Base-by-base conservation (phyloP, 2,329 filamentous ascomycete species). In the Clarireedia sp. region DNA sequence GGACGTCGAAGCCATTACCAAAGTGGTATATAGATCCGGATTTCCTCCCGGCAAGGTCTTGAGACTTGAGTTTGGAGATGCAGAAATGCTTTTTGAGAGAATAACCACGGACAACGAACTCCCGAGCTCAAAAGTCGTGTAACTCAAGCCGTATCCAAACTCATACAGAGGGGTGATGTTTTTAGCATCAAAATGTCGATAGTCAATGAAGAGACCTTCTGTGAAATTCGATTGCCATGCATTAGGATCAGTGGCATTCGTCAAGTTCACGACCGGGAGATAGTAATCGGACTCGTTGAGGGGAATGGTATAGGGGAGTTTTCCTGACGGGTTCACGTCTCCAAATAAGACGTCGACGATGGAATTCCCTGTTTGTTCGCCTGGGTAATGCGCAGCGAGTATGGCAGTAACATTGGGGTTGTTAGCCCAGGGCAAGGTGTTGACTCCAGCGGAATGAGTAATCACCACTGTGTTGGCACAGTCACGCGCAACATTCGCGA, bases 341-440 rank as follows among this genome's bases (percentile, higher is more conserved):
- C 90, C 89, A 70, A 90, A 95, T 8, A 95, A 81, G 12, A 95
- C 79, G 62, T 94, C 88, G 14, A 79, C 78, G 50, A 95, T 79
- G 0, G 86, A 77, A 66, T 90, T 87, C 45, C 90, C 90, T 12
- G 83, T 86, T 69, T 95, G 86, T 67, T 95, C 84, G 8, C 90
- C 90, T 0, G 89, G 88, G 16, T 89, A 72, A 63, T 87, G 86
- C 21, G 87, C 88, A 78, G 85, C 91, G 2, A 95, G 67, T 53
- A 95, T 89, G 38, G 88, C 89, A 1, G 87, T 90, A 50, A 95
- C 78, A 70, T 94, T 95, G 37, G 82, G 79, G 70, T 84, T 82
- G 51, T 86, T 72, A 64, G 86, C 82, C 77, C 82, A 91, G 64
- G 48, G 37, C 3, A 51, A 10, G 9, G 88, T 79, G n/a, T 83